Evolutionary conservation across 1,139 yeast species (phyloP).

Genomic region (Yamadazyma membranifaciens): DNA sequence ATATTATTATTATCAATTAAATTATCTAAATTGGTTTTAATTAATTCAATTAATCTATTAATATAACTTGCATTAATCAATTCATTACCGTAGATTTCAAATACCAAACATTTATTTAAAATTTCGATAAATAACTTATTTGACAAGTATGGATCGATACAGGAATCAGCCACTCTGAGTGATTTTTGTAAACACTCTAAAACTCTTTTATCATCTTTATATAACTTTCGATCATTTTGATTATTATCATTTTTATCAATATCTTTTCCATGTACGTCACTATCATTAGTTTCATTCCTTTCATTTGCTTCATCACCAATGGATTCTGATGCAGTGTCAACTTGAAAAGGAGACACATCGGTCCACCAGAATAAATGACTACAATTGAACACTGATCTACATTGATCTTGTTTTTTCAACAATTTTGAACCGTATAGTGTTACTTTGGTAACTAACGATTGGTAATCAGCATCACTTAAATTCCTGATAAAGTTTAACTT

Average conservation of each 20-base stretch:
- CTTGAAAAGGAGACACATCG: slow-evolving; percentile 34
- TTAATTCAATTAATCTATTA: slow-evolving; percentile 82
- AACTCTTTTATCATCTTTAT: slow-evolving; percentile 42
- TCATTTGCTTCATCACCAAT: slow-evolving; percentile 9
- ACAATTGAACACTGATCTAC: slow-evolving; percentile 84
- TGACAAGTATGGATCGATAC: slow-evolving; percentile 80
- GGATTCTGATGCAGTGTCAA: not conserved
- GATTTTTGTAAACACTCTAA: slow-evolving; percentile 59
- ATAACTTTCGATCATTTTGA: slow-evolving; percentile 19
- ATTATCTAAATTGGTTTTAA: slow-evolving; percentile 70
- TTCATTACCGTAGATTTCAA: slow-evolving; percentile 78
- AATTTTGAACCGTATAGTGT: slow-evolving; percentile 87
- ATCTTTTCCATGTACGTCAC: slow-evolving; percentile 21
- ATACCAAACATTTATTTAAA: slow-evolving; percentile 78
- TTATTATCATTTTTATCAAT: slow-evolving; percentile 29
- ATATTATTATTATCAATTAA: slow-evolving; percentile 31
- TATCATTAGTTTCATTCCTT: slow-evolving; percentile 32
- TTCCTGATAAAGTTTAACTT: slow-evolving; percentile 59
- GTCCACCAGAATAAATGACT: slow-evolving; percentile 96
- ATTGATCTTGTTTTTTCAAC: slow-evolving; percentile 89
- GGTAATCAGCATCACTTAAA: slow-evolving; percentile 65
- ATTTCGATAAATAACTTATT: slow-evolving; percentile 87
- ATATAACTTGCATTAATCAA: slow-evolving; percentile 71
- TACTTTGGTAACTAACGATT: slow-evolving; percentile 76
- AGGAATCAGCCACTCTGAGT: slow-evolving; percentile 85